These are phyloP conservation scores for Rhododendron griersonianum DNA, from an alignment of 148 eudicot genomes.

Conservation along the genomic window DNA sequence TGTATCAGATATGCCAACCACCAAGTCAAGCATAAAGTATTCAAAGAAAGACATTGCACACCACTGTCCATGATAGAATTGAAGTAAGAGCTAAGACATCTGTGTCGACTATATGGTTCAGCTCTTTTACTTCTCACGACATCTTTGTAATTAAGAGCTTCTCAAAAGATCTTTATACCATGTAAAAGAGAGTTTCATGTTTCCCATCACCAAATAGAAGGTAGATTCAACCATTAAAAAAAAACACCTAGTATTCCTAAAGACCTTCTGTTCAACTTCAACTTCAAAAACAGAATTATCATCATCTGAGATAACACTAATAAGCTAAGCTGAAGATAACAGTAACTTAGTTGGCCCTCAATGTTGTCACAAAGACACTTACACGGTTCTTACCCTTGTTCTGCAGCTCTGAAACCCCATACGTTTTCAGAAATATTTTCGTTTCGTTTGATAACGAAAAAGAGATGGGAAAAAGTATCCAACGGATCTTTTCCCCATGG, in stretches of 20 bases:
- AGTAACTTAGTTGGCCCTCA: not conserved
- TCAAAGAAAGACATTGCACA: not conserved
- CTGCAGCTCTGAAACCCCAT: not conserved
- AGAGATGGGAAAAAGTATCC: not conserved
- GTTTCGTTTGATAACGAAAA: not conserved
- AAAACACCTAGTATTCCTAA: not conserved
- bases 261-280: not conserved
- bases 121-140: not conserved
- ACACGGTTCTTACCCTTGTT: not conserved
- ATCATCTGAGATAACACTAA: not conserved
- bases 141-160: not conserved
- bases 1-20: not conserved
- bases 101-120: not conserved
- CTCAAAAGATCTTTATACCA: not conserved
- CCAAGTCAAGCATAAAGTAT: not conserved
- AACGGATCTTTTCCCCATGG: not conserved
- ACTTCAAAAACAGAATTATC: not conserved
- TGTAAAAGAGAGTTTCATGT: not conserved
- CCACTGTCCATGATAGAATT: too few species aligned
- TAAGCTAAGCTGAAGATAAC: not conserved
- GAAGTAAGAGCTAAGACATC: not conserved
- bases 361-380: not conserved
- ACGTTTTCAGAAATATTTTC: not conserved
- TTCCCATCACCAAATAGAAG: not conserved
- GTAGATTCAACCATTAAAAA: not conserved